Evolutionary conservation across 306 rosid genomes (phyloP).

Genomic region (Acacia melanoxylon): DNA sequence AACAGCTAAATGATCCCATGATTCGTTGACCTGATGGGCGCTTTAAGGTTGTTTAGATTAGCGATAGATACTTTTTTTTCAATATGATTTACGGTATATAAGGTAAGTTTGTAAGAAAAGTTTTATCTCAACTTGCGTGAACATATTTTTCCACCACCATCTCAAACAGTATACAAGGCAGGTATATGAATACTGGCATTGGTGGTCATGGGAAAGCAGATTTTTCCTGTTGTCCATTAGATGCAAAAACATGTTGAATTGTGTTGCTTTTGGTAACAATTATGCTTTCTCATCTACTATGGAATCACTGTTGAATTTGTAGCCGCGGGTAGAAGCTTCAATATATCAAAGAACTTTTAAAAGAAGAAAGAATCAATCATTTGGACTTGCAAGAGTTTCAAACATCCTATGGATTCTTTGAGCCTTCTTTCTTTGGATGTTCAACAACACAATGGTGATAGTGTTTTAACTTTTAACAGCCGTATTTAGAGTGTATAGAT

Average conservation of each 20-base stretch:
- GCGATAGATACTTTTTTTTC: neutral
- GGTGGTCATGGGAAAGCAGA: constrained; percentile 94
- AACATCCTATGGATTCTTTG: no score
- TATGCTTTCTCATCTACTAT: constrained; percentile 18
- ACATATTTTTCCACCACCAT: constrained; percentile 36
- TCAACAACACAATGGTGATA: no score
- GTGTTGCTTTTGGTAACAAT: constrained; percentile 24
- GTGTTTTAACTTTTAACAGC: no score
- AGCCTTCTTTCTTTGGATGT: no score
- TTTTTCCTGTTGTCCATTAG: constrained; percentile 51
- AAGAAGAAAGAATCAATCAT: no score
- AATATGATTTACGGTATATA: no score
- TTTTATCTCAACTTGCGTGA: constrained; percentile 66
- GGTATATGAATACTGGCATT: constrained; percentile 68
- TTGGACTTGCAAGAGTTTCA: no score
- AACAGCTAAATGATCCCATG: constrained; percentile 96
- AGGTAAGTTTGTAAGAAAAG: no score
- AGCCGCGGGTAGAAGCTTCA: constrained; percentile 99
- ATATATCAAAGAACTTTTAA: neutral
- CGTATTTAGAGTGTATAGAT: no score
- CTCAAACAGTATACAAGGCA: no score
- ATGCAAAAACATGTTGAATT: constrained; percentile 7
- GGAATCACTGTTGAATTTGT: constrained; percentile 40
- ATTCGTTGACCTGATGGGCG: constrained; percentile 94
- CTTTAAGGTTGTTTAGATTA: constrained; percentile 81